Evolutionary conservation across 129 eudicot species (phyloP).

Genomic region (sunflower (Helianthus annuus)): HanXRQr2.0-SUNRISE NC_035441.2:130466491-130466990

Average conservation of each 20-base stretch:
- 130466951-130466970: slow-evolving; percentile 6
- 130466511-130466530: neutral
- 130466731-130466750: slow-evolving; percentile 20
- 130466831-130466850: no score
- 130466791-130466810: neutral
- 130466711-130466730: slow-evolving; percentile 14
- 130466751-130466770: neutral
- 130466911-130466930: slow-evolving; percentile 38
- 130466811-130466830: slow-evolving; percentile 14
- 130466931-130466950: slow-evolving; percentile 5
- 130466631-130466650: neutral
- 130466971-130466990: slow-evolving; percentile 30
- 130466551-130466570: neutral
- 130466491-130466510: slow-evolving; percentile 10
- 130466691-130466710: neutral
- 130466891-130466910: slow-evolving; percentile 15
- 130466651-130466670: neutral
- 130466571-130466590: slow-evolving; percentile 2
- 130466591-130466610: slow-evolving; percentile 7
- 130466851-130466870: slow-evolving; percentile 18
- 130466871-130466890: slow-evolving; percentile 7
- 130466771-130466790: neutral
- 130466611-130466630: slow-evolving; percentile 15
- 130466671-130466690: slow-evolving; percentile 11
- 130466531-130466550: neutral